phyloP scores from a whole-genome alignment of 192 early-diverging fungal species.

The Phlyctochytrium planicorne region DNA sequence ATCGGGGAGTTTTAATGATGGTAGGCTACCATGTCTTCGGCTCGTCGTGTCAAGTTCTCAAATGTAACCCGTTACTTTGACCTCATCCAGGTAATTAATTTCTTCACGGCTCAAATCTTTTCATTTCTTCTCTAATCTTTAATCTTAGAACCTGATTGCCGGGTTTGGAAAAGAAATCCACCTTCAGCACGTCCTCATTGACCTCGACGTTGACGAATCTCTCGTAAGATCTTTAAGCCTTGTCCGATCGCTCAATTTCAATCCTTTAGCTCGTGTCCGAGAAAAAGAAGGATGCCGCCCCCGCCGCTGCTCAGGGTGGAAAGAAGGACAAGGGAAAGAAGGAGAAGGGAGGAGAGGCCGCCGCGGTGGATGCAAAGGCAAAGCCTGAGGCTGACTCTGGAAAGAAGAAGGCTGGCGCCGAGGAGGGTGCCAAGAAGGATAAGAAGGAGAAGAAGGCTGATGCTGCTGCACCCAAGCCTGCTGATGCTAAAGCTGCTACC shows the following conservation, averaged over 20 bases:
- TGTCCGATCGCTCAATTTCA: background rate
- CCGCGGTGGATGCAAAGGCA: background rate
- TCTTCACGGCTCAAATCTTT: background rate
- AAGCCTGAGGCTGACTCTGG: background rate
- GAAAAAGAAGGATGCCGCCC: background rate
- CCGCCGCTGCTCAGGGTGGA: background rate
- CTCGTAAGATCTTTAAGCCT: background rate
- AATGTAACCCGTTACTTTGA: conserved; percentile 29
- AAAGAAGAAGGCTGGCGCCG: conserved; percentile 6
- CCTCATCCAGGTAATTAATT: conserved; percentile 18
- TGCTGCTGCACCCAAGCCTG: background rate
- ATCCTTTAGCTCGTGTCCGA: conserved; percentile 3
- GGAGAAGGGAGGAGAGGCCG: background rate
- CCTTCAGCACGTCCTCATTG: background rate
- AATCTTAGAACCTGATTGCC: conserved; percentile 19
- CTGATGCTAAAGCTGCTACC: background rate
- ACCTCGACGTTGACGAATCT: background rate
- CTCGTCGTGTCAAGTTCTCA: conserved; percentile 12
- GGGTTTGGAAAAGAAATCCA: background rate
- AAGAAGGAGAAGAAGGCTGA: background rate
- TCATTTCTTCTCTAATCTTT: conserved; percentile 12
- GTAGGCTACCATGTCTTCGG: conserved; percentile 19
- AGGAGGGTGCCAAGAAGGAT: conserved; percentile 9
- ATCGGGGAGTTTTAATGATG: too few relatives aligned
- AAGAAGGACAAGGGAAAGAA: background rate